Evolutionary conservation across 192 early-diverging fungal genomes (phyloP).

Genomic region (Obelidium mucronatum): DNA sequence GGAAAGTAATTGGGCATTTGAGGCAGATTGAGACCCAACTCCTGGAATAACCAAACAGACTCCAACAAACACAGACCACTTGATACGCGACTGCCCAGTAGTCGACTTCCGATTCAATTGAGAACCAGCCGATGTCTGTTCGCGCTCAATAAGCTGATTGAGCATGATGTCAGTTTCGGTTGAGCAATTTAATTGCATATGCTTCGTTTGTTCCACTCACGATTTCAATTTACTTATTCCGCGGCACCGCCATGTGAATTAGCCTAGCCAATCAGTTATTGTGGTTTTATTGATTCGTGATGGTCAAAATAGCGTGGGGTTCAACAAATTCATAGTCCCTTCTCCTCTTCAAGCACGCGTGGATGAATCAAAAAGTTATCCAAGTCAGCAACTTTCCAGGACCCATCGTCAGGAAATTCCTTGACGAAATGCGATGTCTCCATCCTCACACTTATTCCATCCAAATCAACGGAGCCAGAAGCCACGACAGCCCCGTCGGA

Average conservation of each 20-base stretch:
- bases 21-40: too few species aligned
- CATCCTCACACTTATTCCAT: constrained; percentile 15
- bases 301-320: background rate
- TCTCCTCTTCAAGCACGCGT: constrained; percentile 26
- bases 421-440: constrained; percentile 29
- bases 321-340: background rate
- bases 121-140: too few species aligned
- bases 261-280: too few species aligned
- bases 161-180: too few species aligned
- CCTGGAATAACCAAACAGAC: too few species aligned
- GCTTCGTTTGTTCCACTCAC: background rate
- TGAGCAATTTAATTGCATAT: too few species aligned
- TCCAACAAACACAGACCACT: too few species aligned
- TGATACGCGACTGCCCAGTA: too few species aligned
- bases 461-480: background rate
- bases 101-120: too few species aligned
- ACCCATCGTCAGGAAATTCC: constrained; percentile 21
- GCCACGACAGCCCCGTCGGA: background rate
- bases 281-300: too few species aligned
- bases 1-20: too few species aligned
- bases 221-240: background rate
- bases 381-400: constrained; percentile 25
- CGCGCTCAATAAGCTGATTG: too few species aligned
- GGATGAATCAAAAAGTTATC: constrained; percentile 19
- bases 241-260: background rate